Evolutionary conservation across 140 eudicot genomes (phyloP).

Genomic region (Anethum foeniculum): DNA sequence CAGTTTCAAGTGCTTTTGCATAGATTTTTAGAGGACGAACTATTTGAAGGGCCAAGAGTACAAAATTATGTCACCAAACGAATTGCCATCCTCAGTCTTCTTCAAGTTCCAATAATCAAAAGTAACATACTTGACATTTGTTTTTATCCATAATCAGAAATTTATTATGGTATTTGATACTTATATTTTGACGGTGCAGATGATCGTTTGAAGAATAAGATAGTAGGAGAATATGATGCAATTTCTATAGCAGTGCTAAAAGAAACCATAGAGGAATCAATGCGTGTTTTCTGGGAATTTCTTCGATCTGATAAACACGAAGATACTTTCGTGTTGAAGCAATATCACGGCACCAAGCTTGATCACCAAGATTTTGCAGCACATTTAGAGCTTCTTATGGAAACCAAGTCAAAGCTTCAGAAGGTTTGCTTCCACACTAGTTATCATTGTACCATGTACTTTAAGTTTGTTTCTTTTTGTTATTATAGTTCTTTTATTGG

Average conservation of each 20-base stretch:
- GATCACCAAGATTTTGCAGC: constrained; percentile 34
- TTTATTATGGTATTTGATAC: not conserved
- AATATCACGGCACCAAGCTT: constrained; percentile 11
- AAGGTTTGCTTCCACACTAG: constrained; percentile 39
- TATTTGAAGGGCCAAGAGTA: constrained; percentile 66
- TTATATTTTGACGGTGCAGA: constrained; percentile 30
- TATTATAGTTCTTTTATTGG: not conserved
- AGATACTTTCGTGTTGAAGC: constrained; percentile 17
- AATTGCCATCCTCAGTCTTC: constrained; percentile 41
- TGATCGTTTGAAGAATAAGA: constrained; percentile 50
- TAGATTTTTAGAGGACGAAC: constrained; percentile 74
- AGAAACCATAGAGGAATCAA: constrained; percentile 48
- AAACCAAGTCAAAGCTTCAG: constrained; percentile 44
- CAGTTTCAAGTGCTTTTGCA: constrained; percentile 77
- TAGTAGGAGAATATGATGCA: constrained; percentile 29
- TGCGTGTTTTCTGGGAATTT: constrained; percentile 64
- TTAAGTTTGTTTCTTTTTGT: not conserved
- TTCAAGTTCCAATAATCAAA: constrained; percentile 76
- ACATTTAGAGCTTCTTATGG: constrained; percentile 41
- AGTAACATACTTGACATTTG: constrained; percentile 26
- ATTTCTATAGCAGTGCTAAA: constrained; percentile 46
- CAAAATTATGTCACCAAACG: constrained; percentile 52
- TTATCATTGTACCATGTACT: not conserved
- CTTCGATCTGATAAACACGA: constrained; percentile 55
- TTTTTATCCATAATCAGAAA: not conserved